Evolutionary conservation across 768 basidiomycete species (phyloP).

Genomic region (Dacryopinax primogenitus): DNA sequence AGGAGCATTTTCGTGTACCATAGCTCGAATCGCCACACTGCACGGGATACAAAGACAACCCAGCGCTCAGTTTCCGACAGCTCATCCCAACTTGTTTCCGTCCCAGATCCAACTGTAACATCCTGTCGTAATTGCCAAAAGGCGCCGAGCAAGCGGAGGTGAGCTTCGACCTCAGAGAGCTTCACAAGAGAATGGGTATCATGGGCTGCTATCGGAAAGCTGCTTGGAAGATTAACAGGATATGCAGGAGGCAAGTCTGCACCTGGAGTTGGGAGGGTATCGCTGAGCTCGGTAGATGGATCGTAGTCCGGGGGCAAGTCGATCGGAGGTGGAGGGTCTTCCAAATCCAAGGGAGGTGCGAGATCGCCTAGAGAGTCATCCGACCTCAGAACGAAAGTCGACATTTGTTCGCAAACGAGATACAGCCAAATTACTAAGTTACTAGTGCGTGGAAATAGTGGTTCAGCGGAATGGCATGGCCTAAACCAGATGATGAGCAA

Average conservation of each 20-base stretch:
- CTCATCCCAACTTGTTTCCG: not conserved
- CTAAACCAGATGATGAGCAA: no score
- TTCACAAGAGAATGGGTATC: conserved; percentile 11
- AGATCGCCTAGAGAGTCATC: not conserved
- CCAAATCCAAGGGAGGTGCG: not conserved
- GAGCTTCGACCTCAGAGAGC: conserved; percentile 10
- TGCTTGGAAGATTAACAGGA: not conserved
- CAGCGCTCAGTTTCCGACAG: conserved; percentile 9
- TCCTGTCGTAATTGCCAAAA: conserved; percentile 16
- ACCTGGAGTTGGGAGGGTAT: not conserved
- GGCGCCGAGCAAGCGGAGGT: conserved; percentile 19
- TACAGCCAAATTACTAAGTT: no score
- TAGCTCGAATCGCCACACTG: conserved; percentile 16
- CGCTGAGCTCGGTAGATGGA: not conserved
- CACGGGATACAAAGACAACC: conserved; percentile 15
- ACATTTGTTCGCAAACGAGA: no score
- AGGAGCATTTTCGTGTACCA: conserved; percentile 10
- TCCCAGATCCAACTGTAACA: not conserved
- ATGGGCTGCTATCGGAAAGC: not conserved
- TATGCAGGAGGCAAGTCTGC: not conserved
- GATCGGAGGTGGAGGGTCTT: not conserved
- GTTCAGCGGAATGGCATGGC: no score
- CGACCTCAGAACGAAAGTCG: no score
- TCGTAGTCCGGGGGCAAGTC: conserved; percentile 4
- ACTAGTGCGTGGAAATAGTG: no score